phyloP scores from a whole-genome alignment of 2,329 filamentous ascomycete genomes.

The Coniochaeta sp. region DNA sequence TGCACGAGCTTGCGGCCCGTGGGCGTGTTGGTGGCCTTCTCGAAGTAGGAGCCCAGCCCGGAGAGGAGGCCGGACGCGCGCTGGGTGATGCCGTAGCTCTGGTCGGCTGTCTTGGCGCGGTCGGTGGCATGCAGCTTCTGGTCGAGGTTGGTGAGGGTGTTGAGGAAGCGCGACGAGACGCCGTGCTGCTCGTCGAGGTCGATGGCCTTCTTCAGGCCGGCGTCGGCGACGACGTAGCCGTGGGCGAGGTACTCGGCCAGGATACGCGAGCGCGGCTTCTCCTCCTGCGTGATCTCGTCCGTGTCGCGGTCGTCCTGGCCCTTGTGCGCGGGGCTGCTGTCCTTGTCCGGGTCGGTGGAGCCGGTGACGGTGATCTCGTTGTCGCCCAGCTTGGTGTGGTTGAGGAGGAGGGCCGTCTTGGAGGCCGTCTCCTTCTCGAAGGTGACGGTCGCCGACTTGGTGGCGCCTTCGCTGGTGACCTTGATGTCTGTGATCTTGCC shows the following conservation, averaged over 20 bases:
- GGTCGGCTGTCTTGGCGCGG: constrained; percentile 75
- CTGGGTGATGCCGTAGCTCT: constrained; percentile 73
- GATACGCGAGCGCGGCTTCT: constrained; percentile 92
- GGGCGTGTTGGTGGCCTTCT: constrained; percentile 81
- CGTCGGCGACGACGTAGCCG: constrained; percentile 75
- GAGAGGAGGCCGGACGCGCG: constrained; percentile 59
- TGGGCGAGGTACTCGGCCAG: constrained; percentile 94
- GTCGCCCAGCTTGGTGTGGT: constrained; percentile 89
- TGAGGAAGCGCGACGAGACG: constrained; percentile 72
- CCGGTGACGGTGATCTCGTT: constrained; percentile 75
- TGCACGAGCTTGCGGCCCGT: constrained; percentile 81
- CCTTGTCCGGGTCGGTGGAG: constrained; percentile 50
- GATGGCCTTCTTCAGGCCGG: constrained; percentile 74
- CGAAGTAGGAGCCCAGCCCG: constrained; percentile 82
- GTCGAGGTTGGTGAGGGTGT: constrained; percentile 71
- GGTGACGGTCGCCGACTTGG: constrained; percentile 81
- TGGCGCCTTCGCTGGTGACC: constrained; percentile 60
- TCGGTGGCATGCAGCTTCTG: constrained; percentile 81
- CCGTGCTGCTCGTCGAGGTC: constrained; percentile 86
- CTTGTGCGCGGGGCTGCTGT: constrained; percentile 37
- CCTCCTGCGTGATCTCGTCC: constrained; percentile 81
- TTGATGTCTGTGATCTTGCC: constrained; percentile 87
- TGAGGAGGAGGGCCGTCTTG: constrained; percentile 92
- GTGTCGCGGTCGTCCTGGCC: constrained; percentile 43
- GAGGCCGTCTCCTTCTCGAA: constrained; percentile 97